phyloP scores from a whole-genome alignment of 768 basidiomycete genomes.

The Pulveroboletus sp. region DNA sequence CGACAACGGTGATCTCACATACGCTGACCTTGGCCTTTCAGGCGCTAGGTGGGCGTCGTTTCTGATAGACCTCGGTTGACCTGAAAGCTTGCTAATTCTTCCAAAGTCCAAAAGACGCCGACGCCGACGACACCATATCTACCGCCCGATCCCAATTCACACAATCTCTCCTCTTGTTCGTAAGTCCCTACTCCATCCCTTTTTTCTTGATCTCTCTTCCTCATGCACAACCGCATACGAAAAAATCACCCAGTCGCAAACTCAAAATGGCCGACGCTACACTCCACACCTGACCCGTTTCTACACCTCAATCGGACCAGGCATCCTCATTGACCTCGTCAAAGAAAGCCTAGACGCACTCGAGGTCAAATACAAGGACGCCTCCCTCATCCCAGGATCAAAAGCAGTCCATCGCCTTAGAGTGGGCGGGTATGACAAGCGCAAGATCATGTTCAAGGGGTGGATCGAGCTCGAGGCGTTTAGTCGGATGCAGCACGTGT shows the following conservation, averaged over 20 bases:
- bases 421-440: conserved; percentile 64
- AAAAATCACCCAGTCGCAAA: conserved; percentile 60
- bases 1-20: conserved; percentile 66
- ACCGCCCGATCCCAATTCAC: conserved; percentile 71
- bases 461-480: conserved; percentile 71
- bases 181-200: conserved; percentile 32
- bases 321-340: conserved; percentile 48
- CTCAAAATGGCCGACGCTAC: conserved; percentile 68
- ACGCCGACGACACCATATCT: conserved; percentile 59
- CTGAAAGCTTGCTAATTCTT: neutral
- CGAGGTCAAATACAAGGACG: conserved; percentile 47
- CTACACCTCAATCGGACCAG: conserved; percentile 58
- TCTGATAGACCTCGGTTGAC: neutral
- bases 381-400: conserved; percentile 20
- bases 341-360: conserved; percentile 47
- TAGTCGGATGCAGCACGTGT: conserved; percentile 39
- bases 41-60: conserved; percentile 27
- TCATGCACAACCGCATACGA: neutral
- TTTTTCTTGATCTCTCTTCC: neutral
- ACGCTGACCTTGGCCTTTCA: conserved; percentile 55
- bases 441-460: conserved; percentile 65
- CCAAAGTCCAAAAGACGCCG: conserved; percentile 37
- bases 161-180: conserved; percentile 76
- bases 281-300: conserved; percentile 77
- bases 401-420: conserved; percentile 37